Evolutionary conservation across 2,329 filamentous ascomycete species (phyloP), one percentile per base, ranked within the genome.

Genomic region (Paecilomyces niveus): DNA sequence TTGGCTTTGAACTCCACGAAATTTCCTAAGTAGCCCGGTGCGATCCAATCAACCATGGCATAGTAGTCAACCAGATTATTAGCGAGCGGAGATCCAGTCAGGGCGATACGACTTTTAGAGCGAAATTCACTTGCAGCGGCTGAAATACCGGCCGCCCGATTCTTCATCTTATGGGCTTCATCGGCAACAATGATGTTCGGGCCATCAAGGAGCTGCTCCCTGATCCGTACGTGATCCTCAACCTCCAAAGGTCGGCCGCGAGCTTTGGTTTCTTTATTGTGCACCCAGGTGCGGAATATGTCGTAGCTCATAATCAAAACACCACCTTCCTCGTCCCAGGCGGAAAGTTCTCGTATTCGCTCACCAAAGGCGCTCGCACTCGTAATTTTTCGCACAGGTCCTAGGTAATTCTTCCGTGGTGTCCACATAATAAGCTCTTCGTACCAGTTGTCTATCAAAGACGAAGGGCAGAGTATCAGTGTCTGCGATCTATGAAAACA

Each of bases 11-110:
- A 97, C 66, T 92, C 87, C 0, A 73, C 66, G 9, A 81, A 73
- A 3, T 83, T 80, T 0, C 90, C 91, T 2, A 96, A 79, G 69
- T 90, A 96, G 24, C 84, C 85, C 0, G 89, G 89, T 1, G 90
- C 87, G 55, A 94, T 85, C 90, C 91, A 96, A 62, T 92, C 83
- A 59, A 96, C 88, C 84, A 96, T 90, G n/a, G 86, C 78, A 68
- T 87, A 91, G 68, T 96, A 96, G 66, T 97, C 92, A 29, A 83
- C 78, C 0, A 96, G 85, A 55, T 90, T 89, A 68, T 96, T 97
- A 3, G 89, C 86, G 55, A 97, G 78, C 0, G 92, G 92, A 0
- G 92, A 93, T 0, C 92, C 92, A 0, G 92, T 96, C 61, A 97
- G 78, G 5, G 91, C 92, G 63, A 97, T 89, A 10, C 92, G 85